These are phyloP conservation scores for Aspergillus latus DNA, from an alignment of 2,329 filamentous ascomycete species.

Conservation along the genomic window DNA sequence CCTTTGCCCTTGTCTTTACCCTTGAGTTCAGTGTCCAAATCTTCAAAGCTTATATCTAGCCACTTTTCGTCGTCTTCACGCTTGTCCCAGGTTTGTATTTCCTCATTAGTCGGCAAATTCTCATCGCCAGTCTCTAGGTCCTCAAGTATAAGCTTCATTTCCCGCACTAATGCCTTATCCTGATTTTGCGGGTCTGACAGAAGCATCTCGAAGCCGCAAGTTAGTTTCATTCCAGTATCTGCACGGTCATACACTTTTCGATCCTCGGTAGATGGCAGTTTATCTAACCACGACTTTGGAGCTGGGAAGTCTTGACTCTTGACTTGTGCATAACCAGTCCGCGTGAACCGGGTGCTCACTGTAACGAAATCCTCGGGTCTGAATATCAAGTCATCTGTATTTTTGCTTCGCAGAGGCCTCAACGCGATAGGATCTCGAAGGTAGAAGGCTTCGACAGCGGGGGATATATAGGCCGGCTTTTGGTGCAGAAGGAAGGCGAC, in stretches of 20 bases:
- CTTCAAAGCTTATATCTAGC: conserved; percentile 87
- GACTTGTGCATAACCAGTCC: conserved; percentile 85
- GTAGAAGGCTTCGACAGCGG: conserved; percentile 89
- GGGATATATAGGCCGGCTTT: conserved; percentile 72
- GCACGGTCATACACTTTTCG: conserved; percentile 50
- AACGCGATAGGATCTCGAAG: conserved; percentile 78
- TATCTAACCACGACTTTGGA: conserved; percentile 57
- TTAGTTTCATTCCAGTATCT: conserved; percentile 83
- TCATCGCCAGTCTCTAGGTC: conserved; percentile 73
- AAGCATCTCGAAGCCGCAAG: conserved; percentile 89
- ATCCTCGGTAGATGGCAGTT: conserved; percentile 40
- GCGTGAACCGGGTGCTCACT: conserved; percentile 78
- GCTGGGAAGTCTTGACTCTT: conserved; percentile 77
- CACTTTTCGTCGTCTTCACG: conserved; percentile 83
- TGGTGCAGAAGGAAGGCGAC: conserved; percentile 76
- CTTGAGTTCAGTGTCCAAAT: conserved; percentile 78
- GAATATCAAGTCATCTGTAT: conserved; percentile 60
- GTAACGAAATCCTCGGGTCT: conserved; percentile 76
- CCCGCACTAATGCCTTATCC: conserved; percentile 68
- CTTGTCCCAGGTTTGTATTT: conserved; percentile 69
- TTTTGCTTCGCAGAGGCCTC: conserved; percentile 62
- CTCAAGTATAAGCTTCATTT: conserved; percentile 73
- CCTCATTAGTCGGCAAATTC: conserved; percentile 66
- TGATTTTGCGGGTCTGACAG: conserved; percentile 65
- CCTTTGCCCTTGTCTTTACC: conserved; percentile 46